Base-by-base conservation (phyloP, 805 yeast species). In the Dipodascopsis uninucleata region DNA sequence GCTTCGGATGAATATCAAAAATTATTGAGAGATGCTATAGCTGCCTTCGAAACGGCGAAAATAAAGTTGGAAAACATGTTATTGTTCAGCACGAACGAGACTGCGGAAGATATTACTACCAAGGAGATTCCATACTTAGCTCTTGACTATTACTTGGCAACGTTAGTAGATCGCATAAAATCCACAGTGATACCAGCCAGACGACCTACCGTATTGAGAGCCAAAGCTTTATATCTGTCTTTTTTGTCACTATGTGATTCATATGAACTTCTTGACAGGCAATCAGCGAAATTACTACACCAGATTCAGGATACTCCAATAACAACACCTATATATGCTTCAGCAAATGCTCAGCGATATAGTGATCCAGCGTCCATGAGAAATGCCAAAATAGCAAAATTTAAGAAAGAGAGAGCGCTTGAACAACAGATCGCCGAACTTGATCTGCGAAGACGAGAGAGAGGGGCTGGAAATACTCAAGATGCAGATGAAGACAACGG, bases 61-160 rank as follows among this genome's bases (percentile, higher is more conserved):
- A 17, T 5, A 8, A 50, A 50, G 26, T 18, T 34, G 1, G 65
- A 70, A 9, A 64, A 66, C n/a, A 63, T 79, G 14, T 70, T 78
- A 2, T 61, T 87, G 20, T 87, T 85, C 65, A 82, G 90, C 56
- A 64, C 67, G 9, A 86, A 86, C 61, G 96, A 88, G 60, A 58
- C 71, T 0, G 46, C 84, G 2, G 84, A 79, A 0, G 97, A 88
- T 56, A 58, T 88, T 8, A 69, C 75, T 31, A 82, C 94, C 0
- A 61, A 66, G 4, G 78, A 84, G 34, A 60, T 88, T 16, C 78
- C 37, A 17, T 53, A 47, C 53, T 60, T 85, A 16, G 66, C 76
- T 3, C 58, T 82, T 1, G 79, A 80, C 49, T 87, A 71, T 60
- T 74, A 79, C 54, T 57, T 83, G 28, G 94, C 78, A 5, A 52